Evolutionary conservation across 2,329 filamentous ascomycete genomes (phyloP).

Genomic region (Boeremia lycopersici): DNA sequence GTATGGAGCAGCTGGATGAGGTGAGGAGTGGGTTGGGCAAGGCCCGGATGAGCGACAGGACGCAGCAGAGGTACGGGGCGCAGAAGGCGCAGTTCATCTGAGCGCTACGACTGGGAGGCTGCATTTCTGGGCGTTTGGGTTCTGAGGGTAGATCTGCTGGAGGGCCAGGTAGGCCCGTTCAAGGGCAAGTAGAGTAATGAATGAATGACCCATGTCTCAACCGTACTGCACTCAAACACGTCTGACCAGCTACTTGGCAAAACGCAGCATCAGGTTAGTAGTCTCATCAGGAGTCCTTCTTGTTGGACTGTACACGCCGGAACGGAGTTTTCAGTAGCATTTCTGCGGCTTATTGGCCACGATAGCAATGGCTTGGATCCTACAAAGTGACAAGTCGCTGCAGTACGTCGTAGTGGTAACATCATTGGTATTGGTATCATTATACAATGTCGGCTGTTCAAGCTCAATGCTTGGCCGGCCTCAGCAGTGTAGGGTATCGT

Average conservation of each 20-base stretch:
- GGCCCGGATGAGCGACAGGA: constrained; percentile 61
- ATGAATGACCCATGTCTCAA: constrained; percentile 5
- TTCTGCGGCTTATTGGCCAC: too few relatives aligned
- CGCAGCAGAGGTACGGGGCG: constrained; percentile 20
- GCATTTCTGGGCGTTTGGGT: constrained; percentile 14
- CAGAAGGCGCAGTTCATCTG: constrained; percentile 13
- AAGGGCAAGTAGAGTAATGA: constrained; percentile 8
- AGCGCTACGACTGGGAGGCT: neutral
- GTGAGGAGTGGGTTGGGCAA: constrained; percentile 80
- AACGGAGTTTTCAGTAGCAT: too few relatives aligned
- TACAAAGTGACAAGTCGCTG: too few relatives aligned
- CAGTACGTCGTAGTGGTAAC: neutral
- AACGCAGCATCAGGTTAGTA: too few relatives aligned
- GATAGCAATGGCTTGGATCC: too few relatives aligned
- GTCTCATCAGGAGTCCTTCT: too few relatives aligned
- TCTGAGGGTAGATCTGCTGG: constrained; percentile 1
- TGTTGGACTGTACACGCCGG: too few relatives aligned
- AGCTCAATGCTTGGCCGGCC: neutral
- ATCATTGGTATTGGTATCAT: neutral
- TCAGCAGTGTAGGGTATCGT: neutral
- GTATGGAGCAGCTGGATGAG: constrained; percentile 89
- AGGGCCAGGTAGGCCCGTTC: neutral
- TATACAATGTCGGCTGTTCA: neutral
- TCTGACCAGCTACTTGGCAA: too few relatives aligned
- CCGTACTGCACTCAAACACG: too few relatives aligned